Conservation (phyloP, 1,139 yeast genomes). For the Protomyces arabidopsidicola region DNA sequence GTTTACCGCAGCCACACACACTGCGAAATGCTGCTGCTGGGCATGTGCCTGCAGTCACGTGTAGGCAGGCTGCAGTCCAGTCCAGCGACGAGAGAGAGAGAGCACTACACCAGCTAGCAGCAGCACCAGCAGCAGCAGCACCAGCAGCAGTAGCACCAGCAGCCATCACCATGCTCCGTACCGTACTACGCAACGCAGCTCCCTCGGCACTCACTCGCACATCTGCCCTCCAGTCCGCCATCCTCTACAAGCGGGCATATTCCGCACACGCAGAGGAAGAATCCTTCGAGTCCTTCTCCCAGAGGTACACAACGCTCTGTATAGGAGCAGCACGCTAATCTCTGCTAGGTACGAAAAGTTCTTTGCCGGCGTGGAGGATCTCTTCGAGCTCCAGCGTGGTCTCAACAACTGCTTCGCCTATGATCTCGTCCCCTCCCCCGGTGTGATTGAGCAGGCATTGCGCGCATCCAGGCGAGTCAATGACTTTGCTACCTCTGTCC, state of each 20-base stretch:
- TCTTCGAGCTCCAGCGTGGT: slow-evolving; percentile 69
- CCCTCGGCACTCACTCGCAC: background rate
- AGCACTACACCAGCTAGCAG: too few species aligned
- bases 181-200: background rate
- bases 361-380: slow-evolving; percentile 95
- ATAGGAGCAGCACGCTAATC: too few species aligned
- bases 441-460: slow-evolving; percentile 90
- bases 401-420: slow-evolving; percentile 96
- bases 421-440: slow-evolving; percentile 97
- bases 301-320: slow-evolving; percentile 38
- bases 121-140: too few species aligned
- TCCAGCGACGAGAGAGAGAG: too few species aligned
- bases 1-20: too few species aligned
- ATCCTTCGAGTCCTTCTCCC: slow-evolving; percentile 90
- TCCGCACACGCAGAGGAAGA: slow-evolving; percentile 76
- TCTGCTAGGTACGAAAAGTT: slow-evolving; percentile 75
- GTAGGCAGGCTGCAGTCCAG: too few species aligned
- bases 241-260: slow-evolving; percentile 9
- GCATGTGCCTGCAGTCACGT: too few species aligned
- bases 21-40: too few species aligned
- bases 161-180: background rate
- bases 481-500: slow-evolving; percentile 97
- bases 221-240: background rate
- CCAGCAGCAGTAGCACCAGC: too few species aligned
- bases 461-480: slow-evolving; percentile 98